Base-by-base conservation (phyloP, 1,284 basidiomycete species). In the Phenoliferia sp. region DNA sequence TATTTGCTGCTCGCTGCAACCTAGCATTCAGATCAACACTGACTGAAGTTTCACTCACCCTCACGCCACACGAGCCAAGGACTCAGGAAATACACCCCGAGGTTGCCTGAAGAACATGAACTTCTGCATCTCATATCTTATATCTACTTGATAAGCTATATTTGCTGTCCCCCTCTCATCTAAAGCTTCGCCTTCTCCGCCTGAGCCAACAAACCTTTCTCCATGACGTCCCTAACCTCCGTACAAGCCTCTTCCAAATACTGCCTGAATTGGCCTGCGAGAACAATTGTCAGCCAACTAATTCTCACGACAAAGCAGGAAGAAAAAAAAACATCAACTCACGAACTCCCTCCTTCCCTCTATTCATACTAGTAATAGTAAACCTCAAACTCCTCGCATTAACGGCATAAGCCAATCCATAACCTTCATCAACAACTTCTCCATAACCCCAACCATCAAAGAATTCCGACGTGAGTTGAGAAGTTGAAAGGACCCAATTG, bases 401-500 rank as follows among this genome's bases (percentile, higher is more conserved):
- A 77, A 99, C 95, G 2, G 91, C 85, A 80, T 99, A 99, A 44
- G 92, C 88, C 50, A 97, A 81, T 15, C 96, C 95, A 77, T 92
- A 99, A 19, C 95, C 96, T 74, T 97, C 92, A 9, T 67, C 65
- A 50, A 71, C 62, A 58, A 73, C 72, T 85, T 97, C 92, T 16
- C 94, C 94, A 78, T 95, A 98, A 35, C 95, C 95, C 94, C 95
- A 97, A 44, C 93, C 93, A 74, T 94, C 90, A 60, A 99, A 83
- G 79, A 85, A 92, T 68, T 85, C 85, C 62, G 87, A 89, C 63
- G 88, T 90, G 71, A 99, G 83, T 79, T 97, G 90, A 73, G 88
- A 90, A 5, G 95, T 99, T 58, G 88, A 91, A 72, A 99, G 81
- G 80, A 94, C 90, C 96, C 95, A 99, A 78, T 94, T 90, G 63